These are phyloP conservation scores for Maudiozyma pseudohumilis DNA, from an alignment of 805 yeast species.

Conservation along the genomic window DNA sequence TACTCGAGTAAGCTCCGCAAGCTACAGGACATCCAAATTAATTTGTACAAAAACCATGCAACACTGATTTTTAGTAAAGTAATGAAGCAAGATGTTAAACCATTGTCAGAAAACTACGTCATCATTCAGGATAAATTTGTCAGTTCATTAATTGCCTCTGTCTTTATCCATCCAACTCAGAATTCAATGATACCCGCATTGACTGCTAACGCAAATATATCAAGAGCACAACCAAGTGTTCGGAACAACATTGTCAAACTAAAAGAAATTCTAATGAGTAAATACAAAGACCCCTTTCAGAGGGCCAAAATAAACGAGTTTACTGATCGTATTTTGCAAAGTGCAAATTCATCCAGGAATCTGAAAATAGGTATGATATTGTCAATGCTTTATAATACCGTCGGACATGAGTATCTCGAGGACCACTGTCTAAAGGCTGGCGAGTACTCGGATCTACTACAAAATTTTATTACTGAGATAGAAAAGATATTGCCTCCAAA, in stretches of 20 bases:
- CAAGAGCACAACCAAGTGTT: constrained; percentile 21
- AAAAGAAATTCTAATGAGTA: constrained; percentile 18
- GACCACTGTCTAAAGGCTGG: constrained; percentile 19
- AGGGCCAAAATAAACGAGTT: constrained; percentile 19
- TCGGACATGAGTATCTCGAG: constrained; percentile 21
- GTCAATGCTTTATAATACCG: constrained; percentile 15
- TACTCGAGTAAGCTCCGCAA: too few species aligned
- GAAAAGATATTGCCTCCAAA: constrained; percentile 22
- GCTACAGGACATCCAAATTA: constrained; percentile 14
- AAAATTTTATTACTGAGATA: constrained; percentile 14
- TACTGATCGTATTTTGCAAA: constrained; percentile 22
- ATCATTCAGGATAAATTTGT: constrained; percentile 24
- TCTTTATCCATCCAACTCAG: constrained; percentile 21
- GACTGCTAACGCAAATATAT: constrained; percentile 19
- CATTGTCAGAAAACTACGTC: constrained; percentile 26
- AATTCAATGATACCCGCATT: constrained; percentile 25
- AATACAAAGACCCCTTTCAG: constrained; percentile 18
- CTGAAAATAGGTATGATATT: constrained; percentile 17
- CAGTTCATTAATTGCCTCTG: constrained; percentile 22
- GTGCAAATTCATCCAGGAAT: constrained; percentile 14
- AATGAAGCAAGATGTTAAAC: constrained; percentile 27
- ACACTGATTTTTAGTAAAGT: constrained; percentile 24
- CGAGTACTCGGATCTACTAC: constrained; percentile 20
- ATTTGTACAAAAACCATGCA: constrained; percentile 22
- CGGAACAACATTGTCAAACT: constrained; percentile 16